phyloP scores from a whole-genome alignment of 106 monocot genomes.

The Ottelia alismoides region DNA sequence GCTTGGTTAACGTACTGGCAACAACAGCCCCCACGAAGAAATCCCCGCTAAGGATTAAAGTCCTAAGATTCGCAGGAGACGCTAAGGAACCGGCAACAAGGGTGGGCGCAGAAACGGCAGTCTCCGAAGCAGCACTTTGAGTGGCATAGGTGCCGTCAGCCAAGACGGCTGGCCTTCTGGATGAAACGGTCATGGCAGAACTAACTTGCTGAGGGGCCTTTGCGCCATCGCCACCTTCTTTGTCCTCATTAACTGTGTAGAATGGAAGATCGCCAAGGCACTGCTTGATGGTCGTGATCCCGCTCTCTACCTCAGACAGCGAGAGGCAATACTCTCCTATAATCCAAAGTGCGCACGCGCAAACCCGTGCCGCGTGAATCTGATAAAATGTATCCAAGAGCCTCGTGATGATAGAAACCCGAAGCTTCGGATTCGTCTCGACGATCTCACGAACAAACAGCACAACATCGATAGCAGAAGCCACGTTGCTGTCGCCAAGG shows the following conservation, averaged over 20 bases:
- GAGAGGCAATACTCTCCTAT: constrained; percentile 85
- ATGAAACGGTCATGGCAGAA: constrained; percentile 47
- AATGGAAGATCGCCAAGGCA: constrained; percentile 89
- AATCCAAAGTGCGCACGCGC: constrained; percentile 83
- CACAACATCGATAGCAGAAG: constrained; percentile 77
- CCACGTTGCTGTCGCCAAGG: constrained; percentile 78
- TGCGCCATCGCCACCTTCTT: constrained; percentile 33
- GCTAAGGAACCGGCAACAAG: constrained; percentile 40
- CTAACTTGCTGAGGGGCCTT: constrained; percentile 27
- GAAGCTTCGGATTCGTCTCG: constrained; percentile 75
- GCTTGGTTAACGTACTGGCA: constrained; percentile 69
- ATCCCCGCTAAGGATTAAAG: constrained; percentile 63
- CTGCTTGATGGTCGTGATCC: constrained; percentile 75
- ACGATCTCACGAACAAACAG: constrained; percentile 84
- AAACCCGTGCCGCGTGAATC: constrained; percentile 73
- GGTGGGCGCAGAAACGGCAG: constrained; percentile 37
- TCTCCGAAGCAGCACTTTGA: constrained; percentile 83
- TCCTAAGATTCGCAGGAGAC: constrained; percentile 63
- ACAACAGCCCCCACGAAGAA: constrained; percentile 81
- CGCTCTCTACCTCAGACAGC: constrained; percentile 72
- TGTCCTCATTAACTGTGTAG: constrained; percentile 50
- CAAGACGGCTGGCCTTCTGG: constrained; percentile 66
- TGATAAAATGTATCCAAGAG: constrained; percentile 82
- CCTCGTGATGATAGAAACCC: constrained; percentile 82
- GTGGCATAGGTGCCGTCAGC: constrained; percentile 97